These are phyloP conservation scores for Penicillium lagena DNA, from an alignment of 495 filamentous ascomycete genomes.

Conservation along the genomic window DNA sequence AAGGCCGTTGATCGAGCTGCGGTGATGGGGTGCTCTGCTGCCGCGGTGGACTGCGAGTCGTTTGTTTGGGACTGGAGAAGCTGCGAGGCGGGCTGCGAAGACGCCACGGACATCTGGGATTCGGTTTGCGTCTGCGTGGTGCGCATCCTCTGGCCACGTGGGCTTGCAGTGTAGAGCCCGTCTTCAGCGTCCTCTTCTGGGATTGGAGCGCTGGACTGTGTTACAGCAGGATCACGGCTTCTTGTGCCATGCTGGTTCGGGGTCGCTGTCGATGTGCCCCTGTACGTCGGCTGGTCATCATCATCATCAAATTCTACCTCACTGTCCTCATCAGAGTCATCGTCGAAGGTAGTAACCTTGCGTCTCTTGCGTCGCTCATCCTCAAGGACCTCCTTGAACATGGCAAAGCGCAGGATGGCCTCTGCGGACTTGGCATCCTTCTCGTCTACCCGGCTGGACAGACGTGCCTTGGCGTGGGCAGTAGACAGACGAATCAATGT, in stretches of 20 bases:
- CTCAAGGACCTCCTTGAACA: constrained; percentile 96
- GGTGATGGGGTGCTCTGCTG: constrained; percentile 44
- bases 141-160: constrained; percentile 42
- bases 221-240: constrained; percentile 36
- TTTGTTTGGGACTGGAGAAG: constrained; percentile 53
- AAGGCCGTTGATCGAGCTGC: constrained; percentile 64
- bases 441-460: constrained; percentile 90
- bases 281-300: constrained; percentile 24
- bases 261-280: constrained; percentile 28
- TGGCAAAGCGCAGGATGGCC: constrained; percentile 83
- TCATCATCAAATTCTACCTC: constrained; percentile 34
- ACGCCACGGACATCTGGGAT: constrained; percentile 61
- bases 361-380: constrained; percentile 73
- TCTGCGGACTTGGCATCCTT: constrained; percentile 86
- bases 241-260: constrained; percentile 27
- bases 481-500: constrained; percentile 96
- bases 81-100: constrained; percentile 62
- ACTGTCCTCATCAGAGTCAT: constrained; percentile 40
- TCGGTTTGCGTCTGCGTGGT: constrained; percentile 35
- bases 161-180: constrained; percentile 52
- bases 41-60: constrained; percentile 37
- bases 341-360: constrained; percentile 45
- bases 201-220: constrained; percentile 26
- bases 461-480: constrained; percentile 87
- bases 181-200: constrained; percentile 36